Evolutionary conservation across 352 stramenopile species (phyloP), one percentile per base, ranked within the genome.

Genomic region (Phytophthora crassamura): DNA sequence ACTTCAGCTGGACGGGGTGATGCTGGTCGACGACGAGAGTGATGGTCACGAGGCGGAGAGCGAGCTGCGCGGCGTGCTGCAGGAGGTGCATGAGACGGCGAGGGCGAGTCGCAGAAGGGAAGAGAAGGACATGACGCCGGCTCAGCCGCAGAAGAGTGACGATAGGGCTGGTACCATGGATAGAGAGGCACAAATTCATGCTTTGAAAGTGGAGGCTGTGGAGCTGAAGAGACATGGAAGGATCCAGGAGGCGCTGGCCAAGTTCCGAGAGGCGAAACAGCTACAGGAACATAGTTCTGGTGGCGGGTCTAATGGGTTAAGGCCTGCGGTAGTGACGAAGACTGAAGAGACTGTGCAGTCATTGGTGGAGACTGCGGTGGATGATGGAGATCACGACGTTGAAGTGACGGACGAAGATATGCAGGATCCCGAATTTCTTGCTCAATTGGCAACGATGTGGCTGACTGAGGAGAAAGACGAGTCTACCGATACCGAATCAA

Each of bases 331-430:
- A 30, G 25, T 30, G 25, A 30, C 25, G 25, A 30, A 4, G 25
- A 30, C 25, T 30, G 25, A 49, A 22, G 14, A 57, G 10, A 34
- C 15, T 36, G 50, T 8, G 1, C 38, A 36, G 15, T 9, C 18
- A 40, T 9, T 16, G 15, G 34, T 43, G 25, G 59, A 67, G 4
- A 49, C 52, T 14, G n/a, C 59, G 5, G 11, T 67, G 6, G 42
- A 67, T 45, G 63, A 77, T 22, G 62, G 69, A 30, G 69, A 80
- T 11, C 30, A 69, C 16, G 59, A 78, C 20, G 66, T 91, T 11
- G 74, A 93, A 56, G 82, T 93, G 33, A 93, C 86, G 15, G 86
- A 93, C 15, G 82, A 90, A 36, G 86, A 94, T 40, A 89, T 94
- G 82, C 45, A 81, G 28, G 72, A 94, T 40, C 86, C 86, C 3